Percentiles rank a stretch among this genome's conserved stretches.
Evolutionary conservation across 805 yeast species (phyloP).

Genomic region (Komagataella pastoris): DNA sequence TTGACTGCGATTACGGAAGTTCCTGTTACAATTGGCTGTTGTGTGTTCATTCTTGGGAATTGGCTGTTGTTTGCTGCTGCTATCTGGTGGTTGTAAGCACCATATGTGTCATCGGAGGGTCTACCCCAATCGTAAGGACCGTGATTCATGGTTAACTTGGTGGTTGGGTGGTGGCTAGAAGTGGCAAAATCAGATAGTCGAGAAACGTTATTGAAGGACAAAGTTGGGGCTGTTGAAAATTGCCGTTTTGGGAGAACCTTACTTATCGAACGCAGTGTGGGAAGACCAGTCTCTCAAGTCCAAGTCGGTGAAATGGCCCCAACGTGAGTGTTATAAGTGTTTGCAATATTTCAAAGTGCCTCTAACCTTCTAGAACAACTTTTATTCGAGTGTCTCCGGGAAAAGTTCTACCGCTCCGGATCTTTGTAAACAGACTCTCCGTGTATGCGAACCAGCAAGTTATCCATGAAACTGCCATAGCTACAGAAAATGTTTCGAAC

Average conservation of each 20-base stretch:
- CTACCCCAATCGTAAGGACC: conserved; percentile 94
- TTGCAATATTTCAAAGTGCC: no score
- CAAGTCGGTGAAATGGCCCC: background rate
- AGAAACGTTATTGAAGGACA: background rate
- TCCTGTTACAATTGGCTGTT: conserved; percentile 92
- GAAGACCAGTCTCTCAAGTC: background rate
- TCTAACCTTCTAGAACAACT: background rate
- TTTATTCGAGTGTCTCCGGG: background rate
- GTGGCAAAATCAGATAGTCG: background rate
- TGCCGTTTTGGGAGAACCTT: background rate
- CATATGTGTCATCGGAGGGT: conserved; percentile 74
- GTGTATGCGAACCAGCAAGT: background rate
- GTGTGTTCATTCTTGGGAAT: conserved; percentile 76
- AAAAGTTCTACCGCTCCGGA: background rate
- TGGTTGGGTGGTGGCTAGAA: background rate
- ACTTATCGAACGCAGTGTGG: background rate
- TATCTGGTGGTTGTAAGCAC: conserved; percentile 62
- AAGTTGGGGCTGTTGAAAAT: background rate
- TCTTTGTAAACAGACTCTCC: background rate
- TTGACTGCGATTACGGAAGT: conserved; percentile 89
- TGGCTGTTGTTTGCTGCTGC: conserved; percentile 39
- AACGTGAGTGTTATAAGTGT: background rate
- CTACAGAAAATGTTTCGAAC: background rate
- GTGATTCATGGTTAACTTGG: conserved; percentile 62
- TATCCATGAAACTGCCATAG: background rate